These are phyloP conservation scores for Penicillium sp. DNA, from an alignment of 2,329 filamentous ascomycete genomes.

Conservation along the genomic window DNA sequence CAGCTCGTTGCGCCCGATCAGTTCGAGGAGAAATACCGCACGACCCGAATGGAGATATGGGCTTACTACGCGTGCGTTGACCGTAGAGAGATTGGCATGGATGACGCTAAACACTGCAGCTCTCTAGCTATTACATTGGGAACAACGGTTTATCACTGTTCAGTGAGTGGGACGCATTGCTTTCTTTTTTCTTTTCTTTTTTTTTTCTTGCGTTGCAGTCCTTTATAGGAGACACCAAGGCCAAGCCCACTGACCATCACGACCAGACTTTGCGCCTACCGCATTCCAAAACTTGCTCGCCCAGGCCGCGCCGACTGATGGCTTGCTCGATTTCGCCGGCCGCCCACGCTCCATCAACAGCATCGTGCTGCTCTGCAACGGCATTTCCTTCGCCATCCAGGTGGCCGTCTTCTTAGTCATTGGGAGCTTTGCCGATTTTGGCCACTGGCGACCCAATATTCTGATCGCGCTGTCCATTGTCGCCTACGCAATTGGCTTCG, in stretches of 20 bases:
- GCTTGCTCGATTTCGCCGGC: constrained; percentile 56
- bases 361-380: constrained; percentile 64
- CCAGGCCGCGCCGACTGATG: constrained; percentile 57
- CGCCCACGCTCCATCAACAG: constrained; percentile 59
- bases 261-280: constrained; percentile 57
- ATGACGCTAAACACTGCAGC: constrained; percentile 22
- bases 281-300: constrained; percentile 64
- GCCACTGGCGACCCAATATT: constrained; percentile 61
- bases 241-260: background rate
- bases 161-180: no score
- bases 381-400: constrained; percentile 66
- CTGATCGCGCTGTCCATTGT: constrained; percentile 60
- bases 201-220: no score
- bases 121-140: constrained; percentile 60
- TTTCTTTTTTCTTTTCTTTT: no score
- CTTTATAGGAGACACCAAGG: no score
- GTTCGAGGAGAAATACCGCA: constrained; percentile 53
- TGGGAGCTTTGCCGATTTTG: constrained; percentile 59
- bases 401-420: constrained; percentile 51
- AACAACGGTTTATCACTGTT: constrained; percentile 63
- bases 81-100: constrained; percentile 3
- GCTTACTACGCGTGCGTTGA: constrained; percentile 51
- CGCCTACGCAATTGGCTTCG: constrained; percentile 63
- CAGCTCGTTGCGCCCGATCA: constrained; percentile 53
- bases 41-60: constrained; percentile 56